Evolutionary conservation across 2,329 filamentous ascomycete species (phyloP).

Genomic region (Ceratocystiopsis brevicomis): DNA sequence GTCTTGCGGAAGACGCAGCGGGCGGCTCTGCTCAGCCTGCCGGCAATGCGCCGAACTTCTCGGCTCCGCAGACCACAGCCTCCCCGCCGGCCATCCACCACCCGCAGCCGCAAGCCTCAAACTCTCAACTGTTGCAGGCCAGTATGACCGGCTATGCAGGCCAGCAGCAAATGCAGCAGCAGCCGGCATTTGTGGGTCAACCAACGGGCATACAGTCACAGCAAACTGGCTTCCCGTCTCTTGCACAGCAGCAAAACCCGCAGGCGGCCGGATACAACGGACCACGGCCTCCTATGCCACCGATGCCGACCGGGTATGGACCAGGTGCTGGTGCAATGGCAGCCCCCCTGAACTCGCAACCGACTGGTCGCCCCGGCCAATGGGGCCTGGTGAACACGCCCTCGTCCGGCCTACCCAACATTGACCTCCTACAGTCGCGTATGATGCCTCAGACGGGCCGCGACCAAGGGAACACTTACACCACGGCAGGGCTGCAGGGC

Average conservation of each 20-base stretch:
- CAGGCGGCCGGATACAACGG: slow-evolving; percentile 67
- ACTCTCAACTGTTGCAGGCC: slow-evolving; percentile 40
- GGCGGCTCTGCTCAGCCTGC: slow-evolving; percentile 15
- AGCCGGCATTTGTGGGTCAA: slow-evolving; percentile 38
- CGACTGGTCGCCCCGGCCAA: slow-evolving; percentile 79
- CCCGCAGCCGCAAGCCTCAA: slow-evolving; percentile 58
- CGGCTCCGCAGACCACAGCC: slow-evolving; percentile 26
- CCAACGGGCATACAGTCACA: slow-evolving; percentile 44
- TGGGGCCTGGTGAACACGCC: slow-evolving; percentile 98
- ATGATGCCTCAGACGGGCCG: slow-evolving; percentile 97
- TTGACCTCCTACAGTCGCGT: slow-evolving; percentile 75
- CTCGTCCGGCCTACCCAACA: slow-evolving; percentile 73
- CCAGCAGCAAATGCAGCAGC: slow-evolving; percentile 27
- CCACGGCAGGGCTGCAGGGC: slow-evolving; percentile 69
- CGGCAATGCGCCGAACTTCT: slow-evolving; percentile 55
- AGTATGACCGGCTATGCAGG: slow-evolving; percentile 52
- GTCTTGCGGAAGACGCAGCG: slow-evolving; percentile 54
- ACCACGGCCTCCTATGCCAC: slow-evolving; percentile 70
- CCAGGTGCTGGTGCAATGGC: slow-evolving; percentile 43
- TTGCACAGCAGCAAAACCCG: slow-evolving; percentile 32
- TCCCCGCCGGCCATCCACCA: slow-evolving; percentile 41
- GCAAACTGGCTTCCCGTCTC: slow-evolving; percentile 49
- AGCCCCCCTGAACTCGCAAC: slow-evolving; percentile 67
- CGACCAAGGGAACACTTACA: slow-evolving; percentile 54
- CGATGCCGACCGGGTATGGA: slow-evolving; percentile 44